Conservation (phyloP, 495 filamentous ascomycete species). For the Platismatia glauca region DNA sequence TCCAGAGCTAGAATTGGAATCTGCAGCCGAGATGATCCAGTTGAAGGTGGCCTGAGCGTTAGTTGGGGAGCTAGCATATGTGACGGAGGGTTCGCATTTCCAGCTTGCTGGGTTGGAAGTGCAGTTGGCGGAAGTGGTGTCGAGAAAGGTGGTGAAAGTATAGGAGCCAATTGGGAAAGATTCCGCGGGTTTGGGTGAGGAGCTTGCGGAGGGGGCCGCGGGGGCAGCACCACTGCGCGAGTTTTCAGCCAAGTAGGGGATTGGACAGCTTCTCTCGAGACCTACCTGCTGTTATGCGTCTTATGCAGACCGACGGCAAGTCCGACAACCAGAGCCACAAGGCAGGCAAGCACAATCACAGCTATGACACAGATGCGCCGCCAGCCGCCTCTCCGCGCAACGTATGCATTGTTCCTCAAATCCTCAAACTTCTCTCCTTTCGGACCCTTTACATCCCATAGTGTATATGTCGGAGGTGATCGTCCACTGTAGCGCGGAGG, state of each 20-base stretch:
- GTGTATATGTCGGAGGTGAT: conserved; percentile 19
- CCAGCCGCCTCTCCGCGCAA: conserved; percentile 35
- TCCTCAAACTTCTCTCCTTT: conserved; percentile 26
- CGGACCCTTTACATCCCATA: conserved; percentile 24
- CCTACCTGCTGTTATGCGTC: conserved; percentile 19
- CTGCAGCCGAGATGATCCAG: conserved; percentile 40
- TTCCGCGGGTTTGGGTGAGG: conserved; percentile 8
- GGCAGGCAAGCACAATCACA: conserved; percentile 26
- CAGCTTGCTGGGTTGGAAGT: conserved; percentile 41
- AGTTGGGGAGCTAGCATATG: conserved; percentile 31
- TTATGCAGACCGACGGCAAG: conserved; percentile 38
- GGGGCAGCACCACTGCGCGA: conserved; percentile 6
- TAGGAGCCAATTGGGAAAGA: conserved; percentile 49
- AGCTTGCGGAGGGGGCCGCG: conserved; percentile 10
- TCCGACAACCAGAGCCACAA: conserved; percentile 37
- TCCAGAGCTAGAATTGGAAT: conserved; percentile 10
- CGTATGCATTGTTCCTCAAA: conserved; percentile 24
- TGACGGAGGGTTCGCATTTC: conserved; percentile 46
- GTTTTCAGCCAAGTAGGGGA: neutral
- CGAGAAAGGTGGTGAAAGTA: conserved; percentile 45
- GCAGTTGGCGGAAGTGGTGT: conserved; percentile 40
- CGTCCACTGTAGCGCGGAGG: conserved; percentile 21
- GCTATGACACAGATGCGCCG: conserved; percentile 27
- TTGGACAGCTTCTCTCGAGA: neutral
- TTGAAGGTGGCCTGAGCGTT: conserved; percentile 40